Evolutionary conservation across 768 basidiomycete genomes (phyloP), one percentile per base, ranked within the genome.

Genomic region (Russula foetens): DNA sequence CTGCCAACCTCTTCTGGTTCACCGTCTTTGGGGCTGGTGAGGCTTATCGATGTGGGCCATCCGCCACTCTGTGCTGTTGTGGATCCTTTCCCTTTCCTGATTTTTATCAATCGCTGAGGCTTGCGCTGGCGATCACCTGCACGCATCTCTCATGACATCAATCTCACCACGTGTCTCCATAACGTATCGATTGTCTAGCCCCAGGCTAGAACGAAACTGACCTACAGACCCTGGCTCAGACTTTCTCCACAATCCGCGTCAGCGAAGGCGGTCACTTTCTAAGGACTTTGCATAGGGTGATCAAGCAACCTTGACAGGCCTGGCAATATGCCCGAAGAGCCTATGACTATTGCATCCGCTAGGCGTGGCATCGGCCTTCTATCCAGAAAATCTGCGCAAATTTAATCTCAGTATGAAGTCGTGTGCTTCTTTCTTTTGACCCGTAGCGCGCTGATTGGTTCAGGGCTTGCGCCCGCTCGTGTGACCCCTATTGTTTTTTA

Each of bases 31-130:
- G 21, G 21, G 26, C 4, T 44, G 46, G 47, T 31, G 43, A 50
- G 44, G n/a, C 28, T 57, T 58, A 62, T 62, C 56, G 60, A 58
- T 58, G 15, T 31, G 35, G 12, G 7, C 59, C 19, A 29, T 9
- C 29, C 47, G 17, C 19, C 33, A 23, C 8, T 17, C 21, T 7
- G 26, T 47, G 23, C n/a, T 24, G 24, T 14, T 17, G 23, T 3
- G 51, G 45, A 26, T 52, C 28, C 1, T 23, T 48, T 41, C 35
- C 28, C 1, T 23, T 48, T 41, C 35, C 15, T 48, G 29, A 62
- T 53, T 17, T 51, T 26, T 45, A 52, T 39, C 59, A 50, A 56
- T 50, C 43, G 7, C 21, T 11, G 19, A 14, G 12, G 24, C 23
- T 21, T 31, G 12, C 31, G 41, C 41, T 45, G n/a, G 33, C 43